Percentiles rank a stretch among this genome's conserved stretches.
phyloP scores from a whole-genome alignment of 306 rosid species.

The Herpetospermum pedunculosum region DNA sequence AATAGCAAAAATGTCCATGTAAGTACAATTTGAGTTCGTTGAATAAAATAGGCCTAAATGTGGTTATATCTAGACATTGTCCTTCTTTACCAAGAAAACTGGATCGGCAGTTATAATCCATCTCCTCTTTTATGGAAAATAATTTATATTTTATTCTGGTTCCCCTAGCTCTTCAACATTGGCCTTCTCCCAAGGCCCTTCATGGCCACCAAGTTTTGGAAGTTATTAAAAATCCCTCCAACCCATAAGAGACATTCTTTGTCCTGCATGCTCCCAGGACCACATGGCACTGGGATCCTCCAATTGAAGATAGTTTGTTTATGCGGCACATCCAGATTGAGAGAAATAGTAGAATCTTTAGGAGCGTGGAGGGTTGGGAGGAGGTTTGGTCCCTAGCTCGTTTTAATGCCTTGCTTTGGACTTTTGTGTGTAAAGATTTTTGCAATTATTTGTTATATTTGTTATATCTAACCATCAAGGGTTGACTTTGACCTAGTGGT shows the following conservation, averaged over 20 bases:
- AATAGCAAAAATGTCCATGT: conserved; percentile 46
- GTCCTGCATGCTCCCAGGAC: conserved; percentile 83
- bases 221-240: background rate
- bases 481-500: too few species aligned
- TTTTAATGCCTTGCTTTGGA: background rate
- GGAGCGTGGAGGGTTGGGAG: background rate
- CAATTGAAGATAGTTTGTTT: conserved; percentile 72
- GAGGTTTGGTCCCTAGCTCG: background rate
- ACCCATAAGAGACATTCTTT: conserved; percentile 67
- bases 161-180: background rate
- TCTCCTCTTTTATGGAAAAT: background rate
- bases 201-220: too few species aligned
- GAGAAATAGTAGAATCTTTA: background rate
- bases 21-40: conserved; percentile 22
- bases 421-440: background rate
- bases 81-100: background rate
- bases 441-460: background rate
- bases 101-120: background rate
- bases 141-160: background rate
- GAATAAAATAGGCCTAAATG: background rate
- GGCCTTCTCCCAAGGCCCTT: background rate
- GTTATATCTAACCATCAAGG: too few species aligned
- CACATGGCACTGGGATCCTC: conserved; percentile 57
- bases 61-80: background rate
- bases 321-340: background rate